Evolutionary conservation across 768 basidiomycete species (phyloP).

Genomic region (Hygrophoropsis aurantiaca): DNA sequence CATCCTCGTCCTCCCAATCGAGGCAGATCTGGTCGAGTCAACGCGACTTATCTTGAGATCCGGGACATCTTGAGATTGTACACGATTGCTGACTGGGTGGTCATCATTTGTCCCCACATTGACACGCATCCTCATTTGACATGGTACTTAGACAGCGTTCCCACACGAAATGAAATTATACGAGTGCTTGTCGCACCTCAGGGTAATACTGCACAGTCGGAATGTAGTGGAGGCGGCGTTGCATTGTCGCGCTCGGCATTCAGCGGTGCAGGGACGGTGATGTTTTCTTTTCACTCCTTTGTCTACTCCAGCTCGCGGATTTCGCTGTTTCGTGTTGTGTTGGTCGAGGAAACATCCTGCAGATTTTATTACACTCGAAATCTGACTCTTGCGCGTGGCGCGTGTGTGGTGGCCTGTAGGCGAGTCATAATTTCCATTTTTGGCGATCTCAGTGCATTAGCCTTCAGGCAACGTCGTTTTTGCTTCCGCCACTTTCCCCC

Average conservation of each 20-base stretch:
- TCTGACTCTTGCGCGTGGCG: background rate
- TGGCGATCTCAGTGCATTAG: constrained; percentile 11
- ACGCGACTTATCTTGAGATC: too few relatives aligned
- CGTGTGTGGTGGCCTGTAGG: background rate
- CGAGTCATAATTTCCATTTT: constrained; percentile 27
- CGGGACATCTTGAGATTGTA: too few relatives aligned
- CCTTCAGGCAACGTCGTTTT: constrained; percentile 16
- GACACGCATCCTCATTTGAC: too few relatives aligned
- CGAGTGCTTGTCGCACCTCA: too few relatives aligned
- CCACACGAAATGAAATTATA: too few relatives aligned
- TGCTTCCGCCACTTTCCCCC: constrained; percentile 16
- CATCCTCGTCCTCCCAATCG: too few relatives aligned
- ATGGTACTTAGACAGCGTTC: too few relatives aligned
- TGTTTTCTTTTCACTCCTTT: background rate
- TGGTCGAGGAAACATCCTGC: background rate
- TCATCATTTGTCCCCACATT: too few relatives aligned
- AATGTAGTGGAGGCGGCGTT: background rate
- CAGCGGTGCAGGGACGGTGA: background rate
- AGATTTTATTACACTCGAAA: background rate
- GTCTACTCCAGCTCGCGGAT: background rate
- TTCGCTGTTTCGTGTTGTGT: too few relatives aligned
- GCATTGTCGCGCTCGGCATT: constrained; percentile 3
- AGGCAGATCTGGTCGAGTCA: too few relatives aligned
- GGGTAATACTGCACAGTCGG: too few relatives aligned
- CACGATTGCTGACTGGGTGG: too few relatives aligned